Evolutionary conservation across 2,329 filamentous ascomycete species (phyloP).

Genomic region (Gaeumannomyces tritici): DNA sequence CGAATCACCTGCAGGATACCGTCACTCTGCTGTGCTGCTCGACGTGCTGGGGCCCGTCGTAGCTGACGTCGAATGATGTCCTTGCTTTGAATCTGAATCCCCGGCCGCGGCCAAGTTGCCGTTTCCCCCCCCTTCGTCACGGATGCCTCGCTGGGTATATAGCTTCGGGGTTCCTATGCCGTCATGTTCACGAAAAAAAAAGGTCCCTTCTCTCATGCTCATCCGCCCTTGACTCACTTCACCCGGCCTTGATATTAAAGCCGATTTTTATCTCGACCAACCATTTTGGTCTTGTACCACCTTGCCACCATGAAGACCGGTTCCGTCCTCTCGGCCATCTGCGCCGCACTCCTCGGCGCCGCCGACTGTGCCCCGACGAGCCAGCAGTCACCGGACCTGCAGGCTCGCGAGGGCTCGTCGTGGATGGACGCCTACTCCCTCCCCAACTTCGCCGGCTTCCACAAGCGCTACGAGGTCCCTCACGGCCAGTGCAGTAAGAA

Average conservation of each 20-base stretch:
- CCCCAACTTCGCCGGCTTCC: neutral
- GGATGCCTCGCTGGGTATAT: neutral
- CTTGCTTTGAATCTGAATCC: neutral
- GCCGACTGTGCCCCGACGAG: neutral
- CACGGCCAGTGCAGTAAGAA: neutral
- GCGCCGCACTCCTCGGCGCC: neutral
- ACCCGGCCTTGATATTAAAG: too few relatives aligned
- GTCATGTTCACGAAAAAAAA: neutral
- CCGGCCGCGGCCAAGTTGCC: too few relatives aligned
- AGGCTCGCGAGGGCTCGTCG: neutral
- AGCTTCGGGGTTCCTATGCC: neutral
- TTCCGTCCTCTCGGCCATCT: neutral
- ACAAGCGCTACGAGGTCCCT: conserved; percentile 1
- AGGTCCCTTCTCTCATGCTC: too few relatives aligned
- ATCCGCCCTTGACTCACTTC: neutral
- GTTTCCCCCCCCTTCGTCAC: neutral
- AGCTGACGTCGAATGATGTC: too few relatives aligned
- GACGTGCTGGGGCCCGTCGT: neutral
- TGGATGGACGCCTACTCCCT: conserved; percentile 1
- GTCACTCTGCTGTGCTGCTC: neutral
- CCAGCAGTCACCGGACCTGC: neutral
- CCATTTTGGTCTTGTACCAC: too few relatives aligned
- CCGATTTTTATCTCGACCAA: too few relatives aligned
- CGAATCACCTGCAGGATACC: neutral
- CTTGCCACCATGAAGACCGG: neutral